These are phyloP conservation scores for Candida pseudoviswanathii DNA, from an alignment of 1,139 yeast genomes.

Conservation along the genomic window DNA sequence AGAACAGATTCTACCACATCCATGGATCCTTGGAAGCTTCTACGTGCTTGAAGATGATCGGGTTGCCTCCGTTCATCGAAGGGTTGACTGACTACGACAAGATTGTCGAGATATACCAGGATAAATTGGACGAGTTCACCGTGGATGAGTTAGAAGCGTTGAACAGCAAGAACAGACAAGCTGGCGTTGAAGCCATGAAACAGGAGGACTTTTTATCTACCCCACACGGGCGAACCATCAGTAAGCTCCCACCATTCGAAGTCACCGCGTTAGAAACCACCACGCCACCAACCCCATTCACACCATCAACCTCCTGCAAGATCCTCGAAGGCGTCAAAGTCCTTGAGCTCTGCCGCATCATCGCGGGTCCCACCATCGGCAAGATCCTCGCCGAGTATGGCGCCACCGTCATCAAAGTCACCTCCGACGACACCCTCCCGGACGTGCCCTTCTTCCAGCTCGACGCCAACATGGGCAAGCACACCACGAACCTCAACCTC, in stretches of 20 bases:
- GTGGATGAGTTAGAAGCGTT: conserved; percentile 24
- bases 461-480: conserved; percentile 35
- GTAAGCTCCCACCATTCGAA: conserved; percentile 24
- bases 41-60: conserved; percentile 33
- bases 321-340: conserved; percentile 31
- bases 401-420: conserved; percentile 32
- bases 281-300: conserved; percentile 25
- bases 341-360: conserved; percentile 32
- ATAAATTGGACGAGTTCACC: conserved; percentile 19
- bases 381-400: conserved; percentile 34
- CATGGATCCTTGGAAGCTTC: conserved; percentile 36
- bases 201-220: conserved; percentile 27
- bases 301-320: conserved; percentile 18
- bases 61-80: conserved; percentile 27
- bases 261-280: conserved; percentile 22
- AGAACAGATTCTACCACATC: conserved; percentile 27
- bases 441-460: conserved; percentile 36
- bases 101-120: conserved; percentile 25
- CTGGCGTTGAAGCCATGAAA: conserved; percentile 31
- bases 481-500: conserved; percentile 28
- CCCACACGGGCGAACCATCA: conserved; percentile 28
- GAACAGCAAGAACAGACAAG: conserved; percentile 23
- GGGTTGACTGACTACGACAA: conserved; percentile 25
- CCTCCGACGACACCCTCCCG: conserved; percentile 25
- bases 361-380: conserved; percentile 35